Percentiles rank a stretch among this genome's conserved stretches.
Evolutionary conservation across 768 basidiomycete species (phyloP).

Genomic region (Phlebiopsis gigantea): DNA sequence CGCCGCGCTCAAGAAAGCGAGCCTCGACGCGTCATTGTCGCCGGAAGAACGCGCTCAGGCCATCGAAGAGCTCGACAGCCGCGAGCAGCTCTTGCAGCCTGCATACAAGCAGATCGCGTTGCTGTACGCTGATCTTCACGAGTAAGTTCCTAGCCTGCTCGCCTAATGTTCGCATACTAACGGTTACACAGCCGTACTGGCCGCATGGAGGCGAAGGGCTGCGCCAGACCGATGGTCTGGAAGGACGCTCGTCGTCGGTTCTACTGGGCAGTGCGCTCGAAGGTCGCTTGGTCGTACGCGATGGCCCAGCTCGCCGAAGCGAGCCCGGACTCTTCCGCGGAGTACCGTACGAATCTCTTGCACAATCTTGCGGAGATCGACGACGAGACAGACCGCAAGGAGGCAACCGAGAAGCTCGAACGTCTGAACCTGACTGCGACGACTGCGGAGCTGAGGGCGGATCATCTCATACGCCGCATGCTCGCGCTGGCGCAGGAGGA

Average conservation of each 20-base stretch:
- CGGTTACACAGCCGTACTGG: conserved; percentile 67
- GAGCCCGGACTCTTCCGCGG: conserved; percentile 61
- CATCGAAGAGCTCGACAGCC: conserved; percentile 57
- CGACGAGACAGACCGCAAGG: conserved; percentile 46
- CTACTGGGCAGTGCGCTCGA: conserved; percentile 92
- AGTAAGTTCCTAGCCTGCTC: conserved; percentile 46
- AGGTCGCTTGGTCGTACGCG: conserved; percentile 63
- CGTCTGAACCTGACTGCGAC: conserved; percentile 61
- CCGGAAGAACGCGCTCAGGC: conserved; percentile 72
- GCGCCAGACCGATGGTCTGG: conserved; percentile 84
- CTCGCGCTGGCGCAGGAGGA: conserved; percentile 68
- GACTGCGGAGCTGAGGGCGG: conserved; percentile 59
- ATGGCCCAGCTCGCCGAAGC: conserved; percentile 61
- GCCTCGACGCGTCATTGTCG: conserved; percentile 67
- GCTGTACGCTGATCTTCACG: conserved; percentile 94
- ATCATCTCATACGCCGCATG: conserved; percentile 62
- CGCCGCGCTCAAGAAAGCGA: conserved; percentile 72
- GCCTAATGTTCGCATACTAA: conserved; percentile 7
- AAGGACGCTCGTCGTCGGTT: conserved; percentile 84
- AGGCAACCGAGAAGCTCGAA: conserved; percentile 63
- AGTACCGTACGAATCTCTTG: conserved; percentile 64
- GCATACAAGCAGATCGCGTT: conserved; percentile 93
- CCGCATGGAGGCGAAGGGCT: conserved; percentile 97
- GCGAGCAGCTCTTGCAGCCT: conserved; percentile 80
- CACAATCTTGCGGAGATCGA: conserved; percentile 55